These are phyloP conservation scores for Zygoascus tannicola DNA, from an alignment of 805 yeast species.

Conservation along the genomic window DNA sequence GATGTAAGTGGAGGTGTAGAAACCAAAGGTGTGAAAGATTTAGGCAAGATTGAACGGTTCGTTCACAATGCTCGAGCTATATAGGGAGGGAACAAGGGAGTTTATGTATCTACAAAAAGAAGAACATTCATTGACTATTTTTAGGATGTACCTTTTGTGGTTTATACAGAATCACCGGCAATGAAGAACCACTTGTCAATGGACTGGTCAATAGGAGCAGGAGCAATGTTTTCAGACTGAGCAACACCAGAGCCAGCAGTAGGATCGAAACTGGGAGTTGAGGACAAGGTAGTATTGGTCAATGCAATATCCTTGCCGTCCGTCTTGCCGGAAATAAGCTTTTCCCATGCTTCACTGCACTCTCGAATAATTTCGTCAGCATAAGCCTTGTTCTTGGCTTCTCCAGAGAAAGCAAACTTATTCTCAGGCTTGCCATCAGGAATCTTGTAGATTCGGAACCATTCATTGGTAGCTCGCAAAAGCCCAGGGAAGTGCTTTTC, in stretches of 20 bases:
- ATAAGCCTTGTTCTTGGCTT: constrained; percentile 76
- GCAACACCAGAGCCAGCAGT: constrained; percentile 24
- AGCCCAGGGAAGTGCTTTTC: constrained; percentile 85
- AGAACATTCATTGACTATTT: background rate
- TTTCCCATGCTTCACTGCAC: constrained; percentile 78
- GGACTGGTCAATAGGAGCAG: constrained; percentile 93
- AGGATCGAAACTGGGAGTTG: constrained; percentile 45
- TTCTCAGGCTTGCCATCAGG: constrained; percentile 98
- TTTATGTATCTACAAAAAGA: too few species aligned
- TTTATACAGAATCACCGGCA: constrained; percentile 35
- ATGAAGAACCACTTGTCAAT: constrained; percentile 98
- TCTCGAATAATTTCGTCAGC: constrained; percentile 79
- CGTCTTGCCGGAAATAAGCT: constrained; percentile 55
- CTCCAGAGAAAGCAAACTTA: constrained; percentile 94
- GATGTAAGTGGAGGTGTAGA: constrained; percentile 97
- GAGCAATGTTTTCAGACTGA: constrained; percentile 44
- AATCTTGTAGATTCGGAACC: constrained; percentile 97
- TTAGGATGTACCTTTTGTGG: background rate
- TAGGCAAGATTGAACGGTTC: constrained; percentile 50
- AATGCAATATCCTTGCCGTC: constrained; percentile 61
- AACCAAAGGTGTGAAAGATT: constrained; percentile 63
- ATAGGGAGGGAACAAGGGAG: background rate
- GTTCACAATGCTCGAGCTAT: constrained; percentile 39
- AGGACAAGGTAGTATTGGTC: constrained; percentile 62
- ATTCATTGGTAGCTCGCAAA: constrained; percentile 86